These are phyloP conservation scores for Monosporozyma unispora DNA, from an alignment of 805 yeast species.

Conservation along the genomic window DNA sequence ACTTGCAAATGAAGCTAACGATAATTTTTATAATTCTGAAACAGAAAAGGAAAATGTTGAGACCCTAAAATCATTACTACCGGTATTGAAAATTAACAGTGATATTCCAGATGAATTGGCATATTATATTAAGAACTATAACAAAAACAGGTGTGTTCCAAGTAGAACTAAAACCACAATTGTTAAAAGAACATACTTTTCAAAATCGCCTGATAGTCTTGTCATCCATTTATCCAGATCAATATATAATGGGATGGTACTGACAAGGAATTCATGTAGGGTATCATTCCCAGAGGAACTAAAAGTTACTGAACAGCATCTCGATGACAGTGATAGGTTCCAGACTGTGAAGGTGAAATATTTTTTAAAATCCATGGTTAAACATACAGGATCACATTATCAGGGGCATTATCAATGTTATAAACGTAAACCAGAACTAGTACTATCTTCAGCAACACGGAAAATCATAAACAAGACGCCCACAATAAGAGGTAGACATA, in stretches of 20 bases:
- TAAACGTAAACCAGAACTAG: slow-evolving; percentile 58
- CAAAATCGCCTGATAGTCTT: slow-evolving; percentile 60
- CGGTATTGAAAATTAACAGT: slow-evolving; percentile 46
- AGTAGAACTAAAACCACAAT: slow-evolving; percentile 52
- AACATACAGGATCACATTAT: slow-evolving; percentile 83
- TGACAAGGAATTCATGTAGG: slow-evolving; percentile 66
- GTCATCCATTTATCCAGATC: slow-evolving; percentile 85
- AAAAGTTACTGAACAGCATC: slow-evolving; percentile 34
- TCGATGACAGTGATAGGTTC: slow-evolving; percentile 10
- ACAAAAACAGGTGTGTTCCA: slow-evolving; percentile 36
- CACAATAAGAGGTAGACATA: not conserved
- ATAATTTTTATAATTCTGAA: slow-evolving; percentile 9
- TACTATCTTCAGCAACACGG: slow-evolving; percentile 15
- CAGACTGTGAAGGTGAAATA: slow-evolving; percentile 36
- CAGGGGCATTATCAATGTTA: slow-evolving; percentile 89
- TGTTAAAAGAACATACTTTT: slow-evolving; percentile 51
- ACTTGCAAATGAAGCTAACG: slow-evolving; percentile 28
- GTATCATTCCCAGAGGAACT: slow-evolving; percentile 57
- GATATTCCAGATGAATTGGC: slow-evolving; percentile 49
- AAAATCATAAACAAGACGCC: not conserved
- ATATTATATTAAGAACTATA: slow-evolving; percentile 39
- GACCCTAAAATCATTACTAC: slow-evolving; percentile 31
- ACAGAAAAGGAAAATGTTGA: slow-evolving; percentile 26
- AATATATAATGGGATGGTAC: slow-evolving; percentile 54
- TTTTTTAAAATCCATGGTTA: slow-evolving; percentile 58